Evolutionary conservation across 1,139 yeast genomes (phyloP).

Genomic region (Candida sojae): DNA sequence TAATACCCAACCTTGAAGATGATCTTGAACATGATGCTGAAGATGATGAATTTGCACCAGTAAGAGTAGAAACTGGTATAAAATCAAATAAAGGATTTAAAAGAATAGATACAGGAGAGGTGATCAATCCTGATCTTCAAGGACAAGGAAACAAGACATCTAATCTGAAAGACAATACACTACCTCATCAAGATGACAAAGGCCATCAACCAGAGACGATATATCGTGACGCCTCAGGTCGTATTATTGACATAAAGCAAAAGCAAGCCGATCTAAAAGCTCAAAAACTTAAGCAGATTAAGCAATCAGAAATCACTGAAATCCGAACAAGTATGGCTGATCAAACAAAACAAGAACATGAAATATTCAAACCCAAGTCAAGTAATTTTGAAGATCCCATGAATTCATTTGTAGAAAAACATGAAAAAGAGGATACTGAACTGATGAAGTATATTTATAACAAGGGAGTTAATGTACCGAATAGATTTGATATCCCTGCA

Average conservation of each 20-base stretch:
- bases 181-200: neutral
- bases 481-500: slow-evolving; percentile 75
- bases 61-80: slow-evolving; percentile 17
- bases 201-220: slow-evolving; percentile 25
- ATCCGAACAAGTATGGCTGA: slow-evolving; percentile 11
- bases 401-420: slow-evolving; percentile 34
- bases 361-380: slow-evolving; percentile 30
- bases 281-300: slow-evolving; percentile 28
- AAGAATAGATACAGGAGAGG: slow-evolving; percentile 35
- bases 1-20: slow-evolving; percentile 3
- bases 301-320: slow-evolving; percentile 7
- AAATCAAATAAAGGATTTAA: slow-evolving; percentile 34
- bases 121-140: slow-evolving; percentile 5
- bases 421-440: slow-evolving; percentile 40
- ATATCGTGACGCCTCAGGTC: slow-evolving; percentile 43
- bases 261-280: slow-evolving; percentile 38
- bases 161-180: neutral
- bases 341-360: slow-evolving; percentile 29
- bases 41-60: slow-evolving; percentile 20
- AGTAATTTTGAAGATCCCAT: slow-evolving; percentile 71
- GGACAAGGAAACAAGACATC: neutral
- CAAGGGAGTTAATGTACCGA: slow-evolving; percentile 57
- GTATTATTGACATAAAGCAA: slow-evolving; percentile 33
- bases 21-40: neutral
- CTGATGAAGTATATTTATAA: slow-evolving; percentile 31